Evolutionary conservation across 83 land plant genomes (phyloP).

Genomic region (Diphasiastrum complanatum): DNA sequence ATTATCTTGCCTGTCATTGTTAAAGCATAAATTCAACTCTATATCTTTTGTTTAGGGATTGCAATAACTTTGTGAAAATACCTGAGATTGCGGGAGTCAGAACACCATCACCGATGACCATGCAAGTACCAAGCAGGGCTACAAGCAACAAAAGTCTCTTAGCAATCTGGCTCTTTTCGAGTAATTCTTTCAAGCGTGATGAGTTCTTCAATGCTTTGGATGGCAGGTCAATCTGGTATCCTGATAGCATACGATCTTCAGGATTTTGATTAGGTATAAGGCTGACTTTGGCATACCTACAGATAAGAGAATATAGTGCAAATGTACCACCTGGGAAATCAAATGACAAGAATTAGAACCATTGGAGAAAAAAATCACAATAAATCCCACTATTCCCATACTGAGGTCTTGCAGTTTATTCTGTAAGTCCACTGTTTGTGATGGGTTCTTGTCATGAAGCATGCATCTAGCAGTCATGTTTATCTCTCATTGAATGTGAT

Average conservation of each 20-base stretch:
- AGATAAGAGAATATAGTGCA: constrained; percentile 8
- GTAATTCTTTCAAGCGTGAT: neutral
- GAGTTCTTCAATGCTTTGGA: constrained; percentile 1
- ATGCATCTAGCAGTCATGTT: too few species aligned
- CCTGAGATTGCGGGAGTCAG: constrained; percentile 13
- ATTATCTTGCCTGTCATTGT: too few species aligned
- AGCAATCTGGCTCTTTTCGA: neutral
- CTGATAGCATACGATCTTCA: neutral
- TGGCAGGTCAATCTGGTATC: neutral
- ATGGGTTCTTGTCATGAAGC: too few species aligned
- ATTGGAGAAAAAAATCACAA: too few species aligned
- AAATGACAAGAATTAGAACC: neutral
- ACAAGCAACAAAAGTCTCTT: neutral
- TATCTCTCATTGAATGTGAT: too few species aligned
- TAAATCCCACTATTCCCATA: too few species aligned
- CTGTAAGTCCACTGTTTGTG: too few species aligned
- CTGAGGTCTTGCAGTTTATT: too few species aligned
- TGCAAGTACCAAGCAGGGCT: constrained; percentile 6
- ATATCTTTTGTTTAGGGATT: too few species aligned
- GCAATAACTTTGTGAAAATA: neutral
- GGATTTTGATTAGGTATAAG: neutral
- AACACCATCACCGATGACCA: constrained; percentile 12
- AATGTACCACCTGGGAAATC: constrained; percentile 7
- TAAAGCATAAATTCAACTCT: too few species aligned
- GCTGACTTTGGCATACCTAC: constrained; percentile 6